Evolutionary conservation across 352 stramenopile species (phyloP).

Genomic region (Aphanomyces euteiches): DNA sequence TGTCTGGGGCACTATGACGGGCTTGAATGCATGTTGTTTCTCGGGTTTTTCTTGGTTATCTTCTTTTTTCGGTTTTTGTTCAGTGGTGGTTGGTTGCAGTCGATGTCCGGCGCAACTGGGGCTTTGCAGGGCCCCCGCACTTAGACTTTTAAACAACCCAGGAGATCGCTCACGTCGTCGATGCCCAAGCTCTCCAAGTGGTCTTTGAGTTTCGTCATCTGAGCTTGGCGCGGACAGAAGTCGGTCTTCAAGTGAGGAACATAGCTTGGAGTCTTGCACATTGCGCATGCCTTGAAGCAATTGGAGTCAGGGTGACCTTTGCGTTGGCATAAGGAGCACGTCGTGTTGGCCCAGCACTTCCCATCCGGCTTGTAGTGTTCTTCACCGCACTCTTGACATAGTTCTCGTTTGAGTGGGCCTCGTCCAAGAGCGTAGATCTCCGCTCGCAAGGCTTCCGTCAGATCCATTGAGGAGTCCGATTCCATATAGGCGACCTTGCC

Average conservation of each 20-base stretch:
- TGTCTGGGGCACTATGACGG: neutral
- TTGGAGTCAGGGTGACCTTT: neutral
- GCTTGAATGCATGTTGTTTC: neutral
- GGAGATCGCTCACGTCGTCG: neutral
- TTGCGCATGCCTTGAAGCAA: neutral
- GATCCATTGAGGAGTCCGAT: too few relatives aligned
- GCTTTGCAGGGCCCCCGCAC: neutral
- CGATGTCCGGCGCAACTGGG: neutral
- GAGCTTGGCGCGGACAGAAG: neutral
- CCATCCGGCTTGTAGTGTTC: neutral
- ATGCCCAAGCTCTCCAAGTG: neutral
- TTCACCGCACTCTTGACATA: neutral
- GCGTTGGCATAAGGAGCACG: neutral
- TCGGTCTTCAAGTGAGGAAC: too few relatives aligned
- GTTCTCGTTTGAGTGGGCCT: too few relatives aligned
- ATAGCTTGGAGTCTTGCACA: neutral
- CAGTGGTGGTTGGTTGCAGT: neutral
- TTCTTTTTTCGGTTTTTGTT: neutral
- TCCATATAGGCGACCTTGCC: too few relatives aligned
- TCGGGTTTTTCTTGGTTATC: neutral
- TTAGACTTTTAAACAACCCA: neutral
- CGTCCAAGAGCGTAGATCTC: neutral
- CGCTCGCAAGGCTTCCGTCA: too few relatives aligned
- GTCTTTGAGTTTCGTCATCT: neutral
- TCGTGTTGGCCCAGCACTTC: neutral